Conservation (phyloP, 257 asterid species). For the Fraxinus cuspidata region DNA sequence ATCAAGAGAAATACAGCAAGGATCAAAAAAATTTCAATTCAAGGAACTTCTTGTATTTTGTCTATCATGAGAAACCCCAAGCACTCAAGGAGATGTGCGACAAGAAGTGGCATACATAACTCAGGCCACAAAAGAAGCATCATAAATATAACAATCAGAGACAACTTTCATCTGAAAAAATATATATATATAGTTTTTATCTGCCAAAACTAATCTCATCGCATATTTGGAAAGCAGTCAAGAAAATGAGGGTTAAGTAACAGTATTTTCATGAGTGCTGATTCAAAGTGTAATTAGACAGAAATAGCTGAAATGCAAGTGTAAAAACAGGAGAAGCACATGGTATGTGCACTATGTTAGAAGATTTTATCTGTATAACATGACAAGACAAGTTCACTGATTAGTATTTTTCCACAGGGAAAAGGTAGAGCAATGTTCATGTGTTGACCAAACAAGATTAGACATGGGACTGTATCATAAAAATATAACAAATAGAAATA, state of each 20-base stretch:
- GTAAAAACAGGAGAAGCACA: neutral
- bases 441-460: no score
- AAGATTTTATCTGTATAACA: neutral
- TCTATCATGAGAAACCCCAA: conserved; percentile 10
- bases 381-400: neutral
- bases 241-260: neutral
- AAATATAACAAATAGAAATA: neutral
- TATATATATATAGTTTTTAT: neutral
- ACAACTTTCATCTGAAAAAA: neutral
- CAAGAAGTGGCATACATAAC: neutral
- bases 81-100: conserved; percentile 5
- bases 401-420: neutral
- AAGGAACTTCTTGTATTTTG: neutral
- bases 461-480: neutral
- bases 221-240: neutral
- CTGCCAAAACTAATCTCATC: neutral
- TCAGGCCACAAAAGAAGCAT: neutral
- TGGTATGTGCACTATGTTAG: neutral
- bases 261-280: neutral
- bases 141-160: neutral
- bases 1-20: conserved; percentile 4
- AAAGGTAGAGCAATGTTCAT: neutral
- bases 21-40: conserved; percentile 3
- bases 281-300: neutral
- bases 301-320: neutral